Evolutionary conservation across 768 basidiomycete species (phyloP).

Genomic region (Boletus speciosus): DNA sequence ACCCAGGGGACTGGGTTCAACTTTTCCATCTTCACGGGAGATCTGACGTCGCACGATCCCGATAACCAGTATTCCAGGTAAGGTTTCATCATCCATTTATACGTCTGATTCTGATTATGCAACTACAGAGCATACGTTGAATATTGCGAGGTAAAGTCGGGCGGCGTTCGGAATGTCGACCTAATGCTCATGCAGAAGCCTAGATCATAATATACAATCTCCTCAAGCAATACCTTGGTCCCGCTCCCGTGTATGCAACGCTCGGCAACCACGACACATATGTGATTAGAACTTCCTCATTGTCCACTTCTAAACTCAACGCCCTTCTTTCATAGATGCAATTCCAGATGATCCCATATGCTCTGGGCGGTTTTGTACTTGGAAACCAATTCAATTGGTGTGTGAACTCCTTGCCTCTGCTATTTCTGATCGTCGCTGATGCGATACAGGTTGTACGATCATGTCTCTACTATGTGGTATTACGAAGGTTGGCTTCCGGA

Average conservation of each 20-base stretch:
- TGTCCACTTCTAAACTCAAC: not conserved
- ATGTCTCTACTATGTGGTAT: conserved; percentile 44
- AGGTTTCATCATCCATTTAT: conserved; percentile 4
- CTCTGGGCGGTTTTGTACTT: conserved; percentile 31
- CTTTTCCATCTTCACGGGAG: conserved; percentile 69
- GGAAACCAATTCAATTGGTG: conserved; percentile 43
- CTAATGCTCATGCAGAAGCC: not conserved
- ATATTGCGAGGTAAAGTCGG: conserved; percentile 51
- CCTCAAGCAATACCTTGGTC: conserved; percentile 53
- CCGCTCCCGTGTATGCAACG: conserved; percentile 64
- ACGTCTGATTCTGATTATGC: not conserved
- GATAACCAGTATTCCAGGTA: conserved; percentile 63
- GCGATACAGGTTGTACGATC: conserved; percentile 44
- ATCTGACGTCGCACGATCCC: conserved; percentile 68
- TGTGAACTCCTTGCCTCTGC: not conserved
- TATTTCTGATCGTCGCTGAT: not conserved
- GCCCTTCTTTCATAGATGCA: conserved; percentile 7
- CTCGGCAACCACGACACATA: conserved; percentile 77
- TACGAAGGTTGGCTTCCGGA: conserved; percentile 44
- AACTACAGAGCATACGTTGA: conserved; percentile 48
- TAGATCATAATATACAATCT: conserved; percentile 61
- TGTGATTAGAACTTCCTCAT: conserved; percentile 28
- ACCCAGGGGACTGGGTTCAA: conserved; percentile 59
- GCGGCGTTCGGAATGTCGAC: not conserved
- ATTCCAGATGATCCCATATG: conserved; percentile 38